Conservation (phyloP, 495 filamentous ascomycete genomes). For the Annulohypoxylon nitens region DNA sequence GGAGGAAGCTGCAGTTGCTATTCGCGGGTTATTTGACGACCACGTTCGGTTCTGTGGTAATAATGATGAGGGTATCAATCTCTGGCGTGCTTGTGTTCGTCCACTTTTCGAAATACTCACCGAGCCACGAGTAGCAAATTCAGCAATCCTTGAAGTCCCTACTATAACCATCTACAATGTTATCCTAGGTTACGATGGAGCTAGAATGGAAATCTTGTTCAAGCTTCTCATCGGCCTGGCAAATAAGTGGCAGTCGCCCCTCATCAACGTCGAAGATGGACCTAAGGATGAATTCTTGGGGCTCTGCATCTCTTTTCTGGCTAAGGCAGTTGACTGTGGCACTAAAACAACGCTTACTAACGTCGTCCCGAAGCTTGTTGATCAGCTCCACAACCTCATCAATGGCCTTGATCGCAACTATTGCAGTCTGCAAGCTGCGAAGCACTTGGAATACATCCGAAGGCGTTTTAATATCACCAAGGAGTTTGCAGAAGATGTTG, state of each 20-base stretch:
- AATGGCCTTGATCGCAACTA: constrained; percentile 19
- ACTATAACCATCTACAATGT: constrained; percentile 35
- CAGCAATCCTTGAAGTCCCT: constrained; percentile 30
- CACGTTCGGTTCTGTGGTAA: constrained; percentile 12
- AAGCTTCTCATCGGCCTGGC: constrained; percentile 30
- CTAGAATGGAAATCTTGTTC: constrained; percentile 29
- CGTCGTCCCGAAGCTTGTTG: constrained; percentile 27
- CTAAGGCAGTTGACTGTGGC: constrained; percentile 48
- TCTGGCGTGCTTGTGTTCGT: constrained; percentile 29
- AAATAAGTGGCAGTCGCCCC: constrained; percentile 8
- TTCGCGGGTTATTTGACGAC: constrained; percentile 32
- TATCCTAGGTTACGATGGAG: constrained; percentile 20
- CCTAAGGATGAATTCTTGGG: constrained; percentile 38
- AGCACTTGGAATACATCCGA: constrained; percentile 44
- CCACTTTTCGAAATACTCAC: constrained; percentile 36
- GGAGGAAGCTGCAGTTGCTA: constrained; percentile 14
- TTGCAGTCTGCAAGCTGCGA: constrained; percentile 42
- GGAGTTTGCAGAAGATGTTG: not conserved
- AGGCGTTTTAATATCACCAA: constrained; percentile 34
- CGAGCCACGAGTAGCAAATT: constrained; percentile 29
- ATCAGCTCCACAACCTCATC: constrained; percentile 18
- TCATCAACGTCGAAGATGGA: constrained; percentile 5
- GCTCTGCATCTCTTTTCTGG: constrained; percentile 42
- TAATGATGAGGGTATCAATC: constrained; percentile 4
- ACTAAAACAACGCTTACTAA: constrained; percentile 38